Evolutionary conservation across 257 asterid species (phyloP).

Genomic region (Nicotiana tabacum): DNA sequence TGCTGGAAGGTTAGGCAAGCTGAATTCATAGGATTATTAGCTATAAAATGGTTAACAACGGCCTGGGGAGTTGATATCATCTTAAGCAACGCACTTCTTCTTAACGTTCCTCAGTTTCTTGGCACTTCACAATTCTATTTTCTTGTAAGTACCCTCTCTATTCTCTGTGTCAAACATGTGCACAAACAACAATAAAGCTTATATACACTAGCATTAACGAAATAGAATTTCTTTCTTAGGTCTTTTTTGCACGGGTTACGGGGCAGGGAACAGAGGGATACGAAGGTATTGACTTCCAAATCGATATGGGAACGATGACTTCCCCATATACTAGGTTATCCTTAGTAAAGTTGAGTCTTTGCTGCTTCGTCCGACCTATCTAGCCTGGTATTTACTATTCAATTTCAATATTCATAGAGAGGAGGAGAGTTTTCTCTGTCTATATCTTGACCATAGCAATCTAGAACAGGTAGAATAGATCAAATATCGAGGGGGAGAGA

Average conservation of each 20-base stretch:
- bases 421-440: background rate
- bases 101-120: background rate
- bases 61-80: background rate
- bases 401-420: background rate
- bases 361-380: background rate
- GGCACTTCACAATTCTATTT: background rate
- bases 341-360: background rate
- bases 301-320: background rate
- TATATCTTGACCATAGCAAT: background rate
- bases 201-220: background rate
- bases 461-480: background rate
- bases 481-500: background rate
- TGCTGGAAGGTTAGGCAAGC: background rate
- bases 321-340: background rate
- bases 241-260: background rate
- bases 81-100: background rate
- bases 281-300: background rate
- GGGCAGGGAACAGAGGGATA: background rate
- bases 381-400: background rate
- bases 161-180: background rate
- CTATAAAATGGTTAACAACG: background rate
- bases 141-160: background rate
- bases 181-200: background rate
- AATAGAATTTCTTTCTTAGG: background rate
- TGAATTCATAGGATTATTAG: background rate